Base-by-base conservation (phyloP, 345 rosid genomes). In the Trapa bicornis region DNA sequence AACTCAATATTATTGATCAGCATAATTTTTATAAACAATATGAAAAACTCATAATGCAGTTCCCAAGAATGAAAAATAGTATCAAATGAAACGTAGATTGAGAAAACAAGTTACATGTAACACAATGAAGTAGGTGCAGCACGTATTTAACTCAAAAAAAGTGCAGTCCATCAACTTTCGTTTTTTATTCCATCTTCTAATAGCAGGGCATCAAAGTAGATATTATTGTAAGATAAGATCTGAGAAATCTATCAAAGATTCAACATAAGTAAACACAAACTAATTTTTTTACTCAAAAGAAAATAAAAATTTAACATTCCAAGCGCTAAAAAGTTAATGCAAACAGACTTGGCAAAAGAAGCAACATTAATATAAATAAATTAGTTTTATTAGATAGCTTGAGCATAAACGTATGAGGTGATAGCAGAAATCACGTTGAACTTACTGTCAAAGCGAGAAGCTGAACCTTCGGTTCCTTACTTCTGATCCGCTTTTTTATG, bases 361-460 rank as follows among this genome's bases (percentile, higher is more conserved):
- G 60, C 60, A 17, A 68, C 11, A 58, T 36, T 68, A 48, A 53
- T 2, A 37, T 47, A 68, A 54, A 39, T 32, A 47, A 16, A 14
- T 2, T 67, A 61, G 56, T 50, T 1, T 16, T 29, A 52, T 33
- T 2, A 32, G 9, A 70, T 50, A 37, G 66, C 37, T 2, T 16
- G 67, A 50, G 11, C 52, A 48, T 50, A 13, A 4, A 0, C 58
- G 37, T 17, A 0, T n/a, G 33, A 66, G 4, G 50, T n/a, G 38
- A 22, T 22, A 22, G 29, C 29, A 54, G 42, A 33, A 35, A 54
- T 36, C 22, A 57, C 3, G 14, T 41, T 45, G 71, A 76, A 68
- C 96, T 89, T 86, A 95, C 99, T 29, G 97, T 95, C 71, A 95
- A 71, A 67, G 96, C 90, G 69, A 95, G 97, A 74, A 95, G 96